Evolutionary conservation across 352 stramenopile species (phyloP).

Genomic region (Pythium insidiosum): DNA sequence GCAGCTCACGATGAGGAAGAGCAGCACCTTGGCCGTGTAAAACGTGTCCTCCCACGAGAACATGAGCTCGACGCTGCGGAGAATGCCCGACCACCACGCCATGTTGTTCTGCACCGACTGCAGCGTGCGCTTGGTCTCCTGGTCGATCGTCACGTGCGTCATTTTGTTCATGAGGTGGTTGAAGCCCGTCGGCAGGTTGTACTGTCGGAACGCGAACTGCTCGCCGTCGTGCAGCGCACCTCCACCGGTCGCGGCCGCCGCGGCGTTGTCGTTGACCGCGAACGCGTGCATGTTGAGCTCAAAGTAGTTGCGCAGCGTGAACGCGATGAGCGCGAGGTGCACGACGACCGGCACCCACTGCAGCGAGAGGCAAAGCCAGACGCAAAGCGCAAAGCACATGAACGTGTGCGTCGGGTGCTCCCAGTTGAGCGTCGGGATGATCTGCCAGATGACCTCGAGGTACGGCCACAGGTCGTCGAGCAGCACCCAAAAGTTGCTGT

Average conservation of each 20-base stretch:
- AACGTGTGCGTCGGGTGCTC: constrained; percentile 78
- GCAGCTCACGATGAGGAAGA: constrained; percentile 80
- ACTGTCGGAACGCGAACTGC: constrained; percentile 59
- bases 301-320: constrained; percentile 80
- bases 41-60: constrained; percentile 86
- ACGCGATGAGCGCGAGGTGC: constrained; percentile 71
- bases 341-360: constrained; percentile 77
- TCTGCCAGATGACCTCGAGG: constrained; percentile 74
- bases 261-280: constrained; percentile 37
- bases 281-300: constrained; percentile 81
- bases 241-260: constrained; percentile 15
- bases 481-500: constrained; percentile 85
- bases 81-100: constrained; percentile 80
- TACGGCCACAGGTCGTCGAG: constrained; percentile 82
- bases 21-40: constrained; percentile 71
- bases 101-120: constrained; percentile 87
- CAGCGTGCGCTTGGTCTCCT: constrained; percentile 75
- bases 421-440: constrained; percentile 81
- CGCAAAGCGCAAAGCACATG: constrained; percentile 77
- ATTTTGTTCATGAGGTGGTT: constrained; percentile 88
- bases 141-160: constrained; percentile 79
- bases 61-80: constrained; percentile 81
- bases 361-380: constrained; percentile 78
- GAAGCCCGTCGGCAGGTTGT: constrained; percentile 75
- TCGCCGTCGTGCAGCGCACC: constrained; percentile 22